Evolutionary conservation across 192 early-diverging fungal genomes (phyloP).

Genomic region (Coemansia sp.): DNA sequence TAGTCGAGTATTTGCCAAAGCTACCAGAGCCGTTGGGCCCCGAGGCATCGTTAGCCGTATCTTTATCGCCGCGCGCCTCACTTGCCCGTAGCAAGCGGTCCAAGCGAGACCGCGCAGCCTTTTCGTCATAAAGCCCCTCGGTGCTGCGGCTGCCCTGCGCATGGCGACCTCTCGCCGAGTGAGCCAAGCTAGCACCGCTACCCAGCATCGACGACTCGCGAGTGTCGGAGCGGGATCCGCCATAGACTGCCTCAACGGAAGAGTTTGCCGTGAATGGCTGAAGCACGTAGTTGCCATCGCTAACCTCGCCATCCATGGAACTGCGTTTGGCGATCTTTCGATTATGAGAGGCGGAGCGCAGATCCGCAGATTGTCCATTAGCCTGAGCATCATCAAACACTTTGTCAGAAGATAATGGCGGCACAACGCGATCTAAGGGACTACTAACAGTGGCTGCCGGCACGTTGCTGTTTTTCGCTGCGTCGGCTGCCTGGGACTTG

Average conservation of each 20-base stretch:
- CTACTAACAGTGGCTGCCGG: neutral
- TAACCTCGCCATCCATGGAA: neutral
- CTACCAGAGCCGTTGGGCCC: neutral
- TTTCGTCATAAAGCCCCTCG: neutral
- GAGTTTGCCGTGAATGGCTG: conserved; percentile 31
- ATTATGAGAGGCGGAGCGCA: conserved; percentile 1
- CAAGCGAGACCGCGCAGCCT: neutral
- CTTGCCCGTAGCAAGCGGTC: neutral
- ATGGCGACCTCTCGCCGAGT: neutral
- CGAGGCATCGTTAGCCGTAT: neutral
- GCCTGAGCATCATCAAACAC: neutral
- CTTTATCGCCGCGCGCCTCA: neutral
- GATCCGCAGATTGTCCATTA: neutral
- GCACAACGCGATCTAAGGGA: neutral
- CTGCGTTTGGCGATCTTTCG: neutral
- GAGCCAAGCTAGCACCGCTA: conserved; percentile 1
- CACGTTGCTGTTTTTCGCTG: neutral
- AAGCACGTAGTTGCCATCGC: conserved; percentile 15
- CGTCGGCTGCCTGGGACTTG: neutral
- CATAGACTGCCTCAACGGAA: conserved; percentile 50
- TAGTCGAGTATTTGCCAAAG: conserved; percentile 10
- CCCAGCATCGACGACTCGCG: conserved; percentile 11
- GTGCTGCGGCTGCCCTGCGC: neutral
- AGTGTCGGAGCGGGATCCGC: conserved; percentile 39
- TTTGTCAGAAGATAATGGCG: neutral